phyloP scores from a whole-genome alignment of 2,329 filamentous ascomycete genomes.

The Cladosporium phlei region DNA sequence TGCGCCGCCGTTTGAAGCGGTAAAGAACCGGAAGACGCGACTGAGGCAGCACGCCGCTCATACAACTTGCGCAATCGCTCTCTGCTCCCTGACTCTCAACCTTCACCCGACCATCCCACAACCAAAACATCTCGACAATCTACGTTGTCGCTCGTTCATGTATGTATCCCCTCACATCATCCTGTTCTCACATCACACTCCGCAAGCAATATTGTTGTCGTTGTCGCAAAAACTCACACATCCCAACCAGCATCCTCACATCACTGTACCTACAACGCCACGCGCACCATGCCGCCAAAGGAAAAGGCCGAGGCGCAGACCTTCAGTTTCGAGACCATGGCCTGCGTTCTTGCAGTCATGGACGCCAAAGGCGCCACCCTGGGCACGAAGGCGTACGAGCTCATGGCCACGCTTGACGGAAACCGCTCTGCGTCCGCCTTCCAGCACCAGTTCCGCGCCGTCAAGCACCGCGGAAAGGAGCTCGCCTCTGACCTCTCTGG shows the following conservation, averaged over 20 bases:
- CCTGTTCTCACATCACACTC: too few species aligned
- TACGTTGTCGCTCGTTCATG: too few species aligned
- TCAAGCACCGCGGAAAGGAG: constrained; percentile 27
- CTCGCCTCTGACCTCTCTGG: constrained; percentile 14
- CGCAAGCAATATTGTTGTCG: too few species aligned
- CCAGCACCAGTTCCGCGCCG: constrained; percentile 27
- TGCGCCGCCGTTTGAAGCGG: background rate
- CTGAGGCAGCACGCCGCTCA: background rate
- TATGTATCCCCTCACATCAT: too few species aligned
- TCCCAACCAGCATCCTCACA: background rate
- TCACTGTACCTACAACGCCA: background rate
- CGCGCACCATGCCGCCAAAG: background rate
- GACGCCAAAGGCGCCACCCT: constrained; percentile 18
- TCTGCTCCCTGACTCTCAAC: background rate
- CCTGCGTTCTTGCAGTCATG: constrained; percentile 19
- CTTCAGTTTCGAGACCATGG: constrained; percentile 24
- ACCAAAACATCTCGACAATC: too few species aligned
- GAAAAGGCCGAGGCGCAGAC: constrained; percentile 9
- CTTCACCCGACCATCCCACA: too few species aligned
- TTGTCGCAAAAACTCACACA: background rate
- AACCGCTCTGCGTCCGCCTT: constrained; percentile 17
- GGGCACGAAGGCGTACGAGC: constrained; percentile 20
- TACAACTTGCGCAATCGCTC: background rate
- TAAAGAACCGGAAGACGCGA: background rate
- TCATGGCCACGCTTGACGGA: constrained; percentile 28